phyloP scores from a whole-genome alignment of 345 rosid species.

The Eucalyptus lansdowneana region DNA sequence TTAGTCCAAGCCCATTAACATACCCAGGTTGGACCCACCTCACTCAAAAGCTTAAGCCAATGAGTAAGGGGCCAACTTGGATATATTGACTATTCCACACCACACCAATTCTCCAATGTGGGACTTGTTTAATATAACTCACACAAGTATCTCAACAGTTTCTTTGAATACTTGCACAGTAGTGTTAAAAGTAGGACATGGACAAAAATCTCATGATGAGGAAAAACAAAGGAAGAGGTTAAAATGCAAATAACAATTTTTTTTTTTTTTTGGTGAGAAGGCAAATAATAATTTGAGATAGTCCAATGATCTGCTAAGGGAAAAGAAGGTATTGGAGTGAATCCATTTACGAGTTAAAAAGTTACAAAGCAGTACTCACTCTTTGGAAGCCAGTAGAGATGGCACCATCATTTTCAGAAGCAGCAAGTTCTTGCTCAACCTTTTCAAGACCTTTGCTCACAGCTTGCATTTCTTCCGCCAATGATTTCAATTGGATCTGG shows the following conservation, averaged over 20 bases:
- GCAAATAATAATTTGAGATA: not conserved
- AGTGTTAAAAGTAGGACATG: not conserved
- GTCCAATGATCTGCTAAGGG: not conserved
- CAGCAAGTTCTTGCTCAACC: slow-evolving; percentile 76
- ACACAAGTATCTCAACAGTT: not conserved
- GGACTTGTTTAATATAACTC: not conserved
- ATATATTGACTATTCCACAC: not conserved
- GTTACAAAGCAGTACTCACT: slow-evolving; percentile 29
- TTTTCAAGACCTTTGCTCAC: slow-evolving; percentile 93
- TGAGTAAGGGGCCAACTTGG: not conserved
- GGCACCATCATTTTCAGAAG: slow-evolving; percentile 81
- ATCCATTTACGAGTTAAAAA: not conserved
- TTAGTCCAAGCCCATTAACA: not conserved
- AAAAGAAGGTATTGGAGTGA: not conserved
- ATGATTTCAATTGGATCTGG: slow-evolving; percentile 86
- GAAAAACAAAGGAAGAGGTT: not conserved
- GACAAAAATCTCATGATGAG: not conserved
- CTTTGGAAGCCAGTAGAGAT: slow-evolving; percentile 76
- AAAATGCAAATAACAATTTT: not conserved
- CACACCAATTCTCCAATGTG: not conserved
- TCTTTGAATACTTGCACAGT: not conserved
- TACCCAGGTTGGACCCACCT: not conserved
- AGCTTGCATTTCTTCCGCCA: slow-evolving; percentile 99
- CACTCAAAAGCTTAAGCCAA: not conserved
- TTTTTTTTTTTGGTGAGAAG: not conserved